Conservation (phyloP, 371 early-diverging fungal species). For the Mortierella sp. region DNA sequence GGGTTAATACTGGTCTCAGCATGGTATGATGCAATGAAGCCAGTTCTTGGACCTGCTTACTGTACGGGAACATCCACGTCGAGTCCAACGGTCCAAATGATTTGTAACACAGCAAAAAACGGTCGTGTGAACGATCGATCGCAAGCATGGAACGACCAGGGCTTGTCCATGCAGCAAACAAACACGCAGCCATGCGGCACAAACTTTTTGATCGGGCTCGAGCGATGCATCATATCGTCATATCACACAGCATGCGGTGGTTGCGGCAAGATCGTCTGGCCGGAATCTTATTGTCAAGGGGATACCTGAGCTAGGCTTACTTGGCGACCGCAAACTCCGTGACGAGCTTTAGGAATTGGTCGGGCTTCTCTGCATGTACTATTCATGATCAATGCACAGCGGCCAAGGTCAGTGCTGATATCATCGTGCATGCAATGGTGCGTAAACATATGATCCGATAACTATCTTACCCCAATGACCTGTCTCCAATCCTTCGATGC, state of each 20-base stretch:
- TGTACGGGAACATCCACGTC: too few species aligned
- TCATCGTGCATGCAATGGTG: too few species aligned
- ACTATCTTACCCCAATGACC: slow-evolving; percentile 85
- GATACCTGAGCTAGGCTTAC: too few species aligned
- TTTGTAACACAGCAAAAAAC: slow-evolving; percentile 8
- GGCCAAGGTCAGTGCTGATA: too few species aligned
- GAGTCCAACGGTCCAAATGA: slow-evolving; percentile 9
- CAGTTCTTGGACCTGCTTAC: too few species aligned
- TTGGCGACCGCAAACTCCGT: slow-evolving; percentile 56
- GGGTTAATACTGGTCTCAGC: too few species aligned
- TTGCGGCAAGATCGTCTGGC: neutral
- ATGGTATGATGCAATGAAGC: too few species aligned
- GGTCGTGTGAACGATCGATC: neutral
- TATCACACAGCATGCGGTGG: neutral
- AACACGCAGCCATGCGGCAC: neutral
- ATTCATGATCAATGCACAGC: slow-evolving; percentile 1
- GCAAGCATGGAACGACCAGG: too few species aligned
- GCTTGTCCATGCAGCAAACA: slow-evolving; percentile 8
- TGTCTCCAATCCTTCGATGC: slow-evolving; percentile 72
- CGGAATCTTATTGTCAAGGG: too few species aligned
- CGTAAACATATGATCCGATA: too few species aligned
- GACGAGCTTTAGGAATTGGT: slow-evolving; percentile 64
- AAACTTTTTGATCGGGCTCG: too few species aligned
- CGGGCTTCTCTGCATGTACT: slow-evolving; percentile 89
- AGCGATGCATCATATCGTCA: too few species aligned